These are phyloP conservation scores for Pleurotus sapidus DNA, from an alignment of 768 basidiomycete species.

Conservation along the genomic window DNA sequence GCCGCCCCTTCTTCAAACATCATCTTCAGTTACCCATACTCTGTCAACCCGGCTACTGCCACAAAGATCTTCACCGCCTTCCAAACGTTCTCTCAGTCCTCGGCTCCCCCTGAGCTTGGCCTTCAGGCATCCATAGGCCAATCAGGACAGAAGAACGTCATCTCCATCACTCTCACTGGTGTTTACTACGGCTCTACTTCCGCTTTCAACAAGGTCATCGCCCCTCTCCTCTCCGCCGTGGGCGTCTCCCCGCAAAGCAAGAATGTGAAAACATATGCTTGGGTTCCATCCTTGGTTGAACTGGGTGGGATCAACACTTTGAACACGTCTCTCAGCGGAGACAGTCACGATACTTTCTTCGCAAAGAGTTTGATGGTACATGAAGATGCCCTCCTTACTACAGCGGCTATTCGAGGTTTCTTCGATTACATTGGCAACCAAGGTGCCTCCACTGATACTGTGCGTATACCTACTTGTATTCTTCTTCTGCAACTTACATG, in stretches of 20 bases:
- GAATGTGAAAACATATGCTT: conserved; percentile 24
- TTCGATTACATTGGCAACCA: conserved; percentile 36
- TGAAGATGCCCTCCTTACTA: conserved; percentile 26
- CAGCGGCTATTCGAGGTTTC: conserved; percentile 30
- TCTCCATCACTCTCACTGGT: conserved; percentile 30
- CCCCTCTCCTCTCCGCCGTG: conserved; percentile 29
- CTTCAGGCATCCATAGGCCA: conserved; percentile 17
- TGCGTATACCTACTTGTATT: conserved; percentile 16
- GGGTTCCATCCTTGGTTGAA: conserved; percentile 28
- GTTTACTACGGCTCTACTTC: conserved; percentile 33
- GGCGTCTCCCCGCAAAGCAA: conserved; percentile 20
- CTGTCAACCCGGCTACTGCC: conserved; percentile 28
- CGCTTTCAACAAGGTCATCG: conserved; percentile 25
- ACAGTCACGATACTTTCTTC: conserved; percentile 39
- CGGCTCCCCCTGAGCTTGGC: conserved; percentile 32
- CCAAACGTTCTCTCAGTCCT: conserved; percentile 30
- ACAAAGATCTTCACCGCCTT: conserved; percentile 28
- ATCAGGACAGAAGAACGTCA: conserved; percentile 10
- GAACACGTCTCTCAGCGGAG: conserved; percentile 23
- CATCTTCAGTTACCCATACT: conserved; percentile 36
- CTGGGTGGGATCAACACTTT: conserved; percentile 26
- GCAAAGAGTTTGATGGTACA: conserved; percentile 42
- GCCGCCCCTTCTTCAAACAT: conserved; percentile 34
- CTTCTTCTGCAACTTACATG: not conserved
- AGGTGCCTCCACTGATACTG: conserved; percentile 32